These are phyloP conservation scores for Termitomyces titanicus DNA, from an alignment of 768 basidiomycete genomes.

Conservation along the genomic window DNA sequence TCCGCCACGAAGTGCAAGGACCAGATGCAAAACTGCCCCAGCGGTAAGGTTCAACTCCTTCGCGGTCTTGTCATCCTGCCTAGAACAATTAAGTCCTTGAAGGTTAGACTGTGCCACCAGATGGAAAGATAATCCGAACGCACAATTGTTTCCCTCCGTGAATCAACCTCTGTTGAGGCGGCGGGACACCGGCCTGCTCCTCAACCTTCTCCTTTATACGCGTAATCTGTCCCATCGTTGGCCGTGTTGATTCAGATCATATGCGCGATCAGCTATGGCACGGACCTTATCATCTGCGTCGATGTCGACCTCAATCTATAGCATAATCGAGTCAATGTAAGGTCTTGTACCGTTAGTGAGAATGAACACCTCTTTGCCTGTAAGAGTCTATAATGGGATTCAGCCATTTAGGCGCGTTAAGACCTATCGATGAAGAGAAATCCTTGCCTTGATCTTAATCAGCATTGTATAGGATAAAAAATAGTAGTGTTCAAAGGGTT, in stretches of 20 bases:
- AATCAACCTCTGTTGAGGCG: constrained; percentile 92
- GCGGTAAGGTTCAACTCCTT: constrained; percentile 79
- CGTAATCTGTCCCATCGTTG: constrained; percentile 55
- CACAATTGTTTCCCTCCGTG: constrained; percentile 93
- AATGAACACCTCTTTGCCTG: constrained; percentile 84
- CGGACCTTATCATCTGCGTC: constrained; percentile 83
- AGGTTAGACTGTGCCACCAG: not conserved
- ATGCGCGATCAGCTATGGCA: not conserved
- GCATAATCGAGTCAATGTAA: not conserved
- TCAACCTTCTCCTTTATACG: constrained; percentile 98
- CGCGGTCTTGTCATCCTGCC: constrained; percentile 80
- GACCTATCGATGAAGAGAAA: not conserved
- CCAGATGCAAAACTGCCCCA: constrained; percentile 89
- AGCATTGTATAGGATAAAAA: constrained; percentile 44
- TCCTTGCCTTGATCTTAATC: constrained; percentile 84
- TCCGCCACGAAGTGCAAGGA: constrained; percentile 93
- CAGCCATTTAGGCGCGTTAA: constrained; percentile 4
- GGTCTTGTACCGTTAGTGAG: no score
- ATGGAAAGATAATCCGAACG: constrained; percentile 21
- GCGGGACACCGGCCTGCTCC: constrained; percentile 97
- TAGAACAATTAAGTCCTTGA: constrained; percentile 42
- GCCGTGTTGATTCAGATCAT: not conserved
- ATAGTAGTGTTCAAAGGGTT: not conserved
- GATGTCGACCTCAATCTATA: constrained; percentile 91
- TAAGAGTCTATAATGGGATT: constrained; percentile 65